Evolutionary conservation across 768 basidiomycete genomes (phyloP).

Genomic region (Xanthoconium purpureum): DNA sequence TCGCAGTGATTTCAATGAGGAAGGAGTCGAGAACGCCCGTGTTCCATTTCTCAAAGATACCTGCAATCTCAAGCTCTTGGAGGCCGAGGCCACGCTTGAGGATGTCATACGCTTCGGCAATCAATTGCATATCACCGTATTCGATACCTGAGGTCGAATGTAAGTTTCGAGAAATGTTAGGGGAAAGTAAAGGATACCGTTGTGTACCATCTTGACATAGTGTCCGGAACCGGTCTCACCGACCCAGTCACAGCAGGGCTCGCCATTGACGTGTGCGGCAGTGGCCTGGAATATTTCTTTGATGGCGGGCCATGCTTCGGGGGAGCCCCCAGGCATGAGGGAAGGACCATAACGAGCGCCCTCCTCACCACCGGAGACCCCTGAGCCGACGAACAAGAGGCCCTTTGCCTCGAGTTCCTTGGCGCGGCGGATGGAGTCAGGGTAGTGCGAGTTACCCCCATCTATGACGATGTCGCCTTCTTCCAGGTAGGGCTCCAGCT

Average conservation of each 20-base stretch:
- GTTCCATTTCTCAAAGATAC: constrained; percentile 95
- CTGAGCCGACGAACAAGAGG: constrained; percentile 94
- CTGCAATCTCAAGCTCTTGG: constrained; percentile 83
- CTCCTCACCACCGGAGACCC: constrained; percentile 99
- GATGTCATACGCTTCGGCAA: constrained; percentile 98
- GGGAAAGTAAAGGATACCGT: constrained; percentile 48
- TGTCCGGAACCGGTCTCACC: constrained; percentile 94
- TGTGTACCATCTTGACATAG: constrained; percentile 99
- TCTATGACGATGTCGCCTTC: constrained; percentile 98
- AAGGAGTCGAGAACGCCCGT: constrained; percentile 99
- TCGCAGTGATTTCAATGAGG: constrained; percentile 96
- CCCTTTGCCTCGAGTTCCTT: constrained; percentile 93
- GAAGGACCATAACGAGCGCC: constrained; percentile 97
- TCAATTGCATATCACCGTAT: constrained; percentile 99
- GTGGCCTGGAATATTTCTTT: constrained; percentile 99
- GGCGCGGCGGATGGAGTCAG: constrained; percentile 93
- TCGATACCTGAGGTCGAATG: constrained; percentile 74
- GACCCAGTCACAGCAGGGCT: constrained; percentile 99
- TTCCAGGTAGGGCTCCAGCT: constrained; percentile 87
- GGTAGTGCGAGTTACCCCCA: constrained; percentile 99
- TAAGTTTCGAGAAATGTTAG: constrained; percentile 4
- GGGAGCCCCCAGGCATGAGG: constrained; percentile 97
- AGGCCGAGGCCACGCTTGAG: constrained; percentile 94
- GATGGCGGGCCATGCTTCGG: constrained; percentile 93
- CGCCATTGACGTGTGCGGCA: constrained; percentile 89